Base-by-base conservation (phyloP, 2,329 filamentous ascomycete species). In the Hypoxylon sp. region DNA sequence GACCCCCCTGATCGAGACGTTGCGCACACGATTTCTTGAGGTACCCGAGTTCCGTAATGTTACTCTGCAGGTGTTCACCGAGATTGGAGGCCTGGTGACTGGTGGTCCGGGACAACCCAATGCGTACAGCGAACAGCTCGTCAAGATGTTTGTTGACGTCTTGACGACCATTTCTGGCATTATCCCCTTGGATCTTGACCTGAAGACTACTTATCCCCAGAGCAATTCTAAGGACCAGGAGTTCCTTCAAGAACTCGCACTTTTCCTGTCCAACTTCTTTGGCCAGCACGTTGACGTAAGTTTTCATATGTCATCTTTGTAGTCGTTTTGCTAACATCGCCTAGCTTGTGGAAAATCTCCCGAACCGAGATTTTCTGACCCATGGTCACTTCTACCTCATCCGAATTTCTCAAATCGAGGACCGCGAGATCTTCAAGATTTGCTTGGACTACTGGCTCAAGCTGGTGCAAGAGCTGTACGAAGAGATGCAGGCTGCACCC, bases 371-470 rank as follows among this genome's bases (percentile, higher is more conserved):
- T 67, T 99, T 90, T 72, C 86, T 99, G 31, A 90, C 91, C 1
- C 94, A 99, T 68, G 93, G 91, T 12, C 94, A 99, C 73, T 97
- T 96, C 74, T 99, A 99, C 73, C 85, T 99, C 9, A 97, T 99
- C 67, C 88, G 93, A 57, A 97, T 99, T 72, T 97, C 92, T 36
- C 92, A 99, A 75, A 99, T 99, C 62, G 94, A 99, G 63, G 95
- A 99, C 68, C 88, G 94, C 45, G 94, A 99, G 72, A 96, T 99
- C 60, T 99, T 99, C 84, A 99, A 99, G 81, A 99, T 99, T 67
- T 96, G 90, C 70, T 79, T 99, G 57, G 95, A 99, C 71, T 99
- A 99, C 77, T 99, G 94, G 94, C 94, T 95, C 26, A 97, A 97
- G 75, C 82, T 97, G 40, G 95, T 99, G 5, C 93, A 96, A 67